phyloP scores from a whole-genome alignment of 176 grass and related monocot genomes.

The Hordeum vulgare region DNA sequence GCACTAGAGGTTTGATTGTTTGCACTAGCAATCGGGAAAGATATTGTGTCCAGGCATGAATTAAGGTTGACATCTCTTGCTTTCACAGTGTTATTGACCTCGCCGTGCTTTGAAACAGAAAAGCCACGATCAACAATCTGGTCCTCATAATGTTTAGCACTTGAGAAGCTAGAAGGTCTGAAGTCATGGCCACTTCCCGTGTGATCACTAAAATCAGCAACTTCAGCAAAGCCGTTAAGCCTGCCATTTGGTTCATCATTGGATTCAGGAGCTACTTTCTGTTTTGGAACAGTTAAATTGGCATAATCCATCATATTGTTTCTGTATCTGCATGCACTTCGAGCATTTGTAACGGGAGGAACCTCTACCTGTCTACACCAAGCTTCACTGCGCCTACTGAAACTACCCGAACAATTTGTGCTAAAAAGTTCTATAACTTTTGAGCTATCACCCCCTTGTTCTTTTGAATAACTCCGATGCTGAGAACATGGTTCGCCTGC shows the following conservation, averaged over 20 bases:
- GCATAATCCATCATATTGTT: conserved; percentile 13
- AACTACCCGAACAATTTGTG: conserved; percentile 20
- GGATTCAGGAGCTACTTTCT: conserved; percentile 5
- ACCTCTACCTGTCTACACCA: conserved; percentile 17
- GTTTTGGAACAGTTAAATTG: conserved; percentile 2
- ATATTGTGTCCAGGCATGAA: conserved; percentile 33
- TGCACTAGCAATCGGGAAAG: conserved; percentile 40
- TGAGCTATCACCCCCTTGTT: conserved; percentile 20
- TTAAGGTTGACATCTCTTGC: conserved; percentile 42
- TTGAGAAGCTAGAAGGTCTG: conserved; percentile 26
- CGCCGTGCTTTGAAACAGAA: conserved; percentile 18
- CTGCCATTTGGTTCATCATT: conserved; percentile 27
- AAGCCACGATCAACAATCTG: conserved; percentile 33
- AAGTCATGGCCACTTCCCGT: conserved; percentile 11
- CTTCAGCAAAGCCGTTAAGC: conserved; percentile 16
- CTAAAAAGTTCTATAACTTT: conserved; percentile 22
- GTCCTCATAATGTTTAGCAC: conserved; percentile 10
- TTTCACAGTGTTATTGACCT: conserved; percentile 32
- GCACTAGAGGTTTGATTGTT: conserved; percentile 34
- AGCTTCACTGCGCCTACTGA: conserved; percentile 24
- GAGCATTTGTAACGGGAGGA: conserved; percentile 4
- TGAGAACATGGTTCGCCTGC: conserved; percentile 4
- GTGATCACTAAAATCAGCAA: conserved; percentile 24
- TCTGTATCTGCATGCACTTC: conserved; percentile 13
- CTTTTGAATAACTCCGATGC: conserved; percentile 25